Evolutionary conservation across 108 stramenopile species (phyloP).

Genomic region (Skeletonema menzelii): DNA sequence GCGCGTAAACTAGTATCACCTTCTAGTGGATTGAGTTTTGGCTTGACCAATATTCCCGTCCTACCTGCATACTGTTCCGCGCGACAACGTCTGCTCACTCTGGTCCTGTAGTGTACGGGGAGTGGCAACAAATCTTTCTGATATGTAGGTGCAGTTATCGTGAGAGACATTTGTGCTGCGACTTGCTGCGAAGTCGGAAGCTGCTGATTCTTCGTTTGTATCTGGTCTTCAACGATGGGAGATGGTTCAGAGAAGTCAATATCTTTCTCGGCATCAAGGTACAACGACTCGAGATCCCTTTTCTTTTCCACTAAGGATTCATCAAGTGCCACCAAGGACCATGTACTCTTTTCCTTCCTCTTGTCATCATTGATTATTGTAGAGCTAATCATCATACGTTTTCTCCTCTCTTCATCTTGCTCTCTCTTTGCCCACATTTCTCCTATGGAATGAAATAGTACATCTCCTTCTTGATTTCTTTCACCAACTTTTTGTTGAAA

Average conservation of each 20-base stretch:
- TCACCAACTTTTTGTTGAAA: slow-evolving; percentile 23
- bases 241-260: neutral
- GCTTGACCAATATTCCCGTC: slow-evolving; percentile 87
- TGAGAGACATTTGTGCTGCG: slow-evolving; percentile 40
- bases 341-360: slow-evolving; percentile 20
- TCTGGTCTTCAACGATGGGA: neutral
- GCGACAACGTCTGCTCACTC: slow-evolving; percentile 72
- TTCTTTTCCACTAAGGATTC: slow-evolving; percentile 48
- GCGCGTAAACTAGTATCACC: slow-evolving; percentile 81
- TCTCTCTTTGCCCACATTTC: slow-evolving; percentile 39
- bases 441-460: slow-evolving; percentile 22
- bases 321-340: slow-evolving; percentile 69
- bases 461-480: slow-evolving; percentile 30
- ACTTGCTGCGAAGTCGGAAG: slow-evolving; percentile 30
- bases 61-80: slow-evolving; percentile 73
- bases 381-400: slow-evolving; percentile 18
- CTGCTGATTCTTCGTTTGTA: neutral
- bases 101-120: slow-evolving; percentile 63
- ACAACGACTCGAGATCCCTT: slow-evolving; percentile 11
- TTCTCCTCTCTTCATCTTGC: slow-evolving; percentile 34
- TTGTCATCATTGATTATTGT: neutral
- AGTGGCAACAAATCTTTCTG: slow-evolving; percentile 56
- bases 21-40: slow-evolving; percentile 88
- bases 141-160: slow-evolving; percentile 21
- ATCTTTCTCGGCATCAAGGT: neutral